Base-by-base conservation (phyloP, 495 filamentous ascomycete genomes). In the Aspergillus cavernicola region DNA sequence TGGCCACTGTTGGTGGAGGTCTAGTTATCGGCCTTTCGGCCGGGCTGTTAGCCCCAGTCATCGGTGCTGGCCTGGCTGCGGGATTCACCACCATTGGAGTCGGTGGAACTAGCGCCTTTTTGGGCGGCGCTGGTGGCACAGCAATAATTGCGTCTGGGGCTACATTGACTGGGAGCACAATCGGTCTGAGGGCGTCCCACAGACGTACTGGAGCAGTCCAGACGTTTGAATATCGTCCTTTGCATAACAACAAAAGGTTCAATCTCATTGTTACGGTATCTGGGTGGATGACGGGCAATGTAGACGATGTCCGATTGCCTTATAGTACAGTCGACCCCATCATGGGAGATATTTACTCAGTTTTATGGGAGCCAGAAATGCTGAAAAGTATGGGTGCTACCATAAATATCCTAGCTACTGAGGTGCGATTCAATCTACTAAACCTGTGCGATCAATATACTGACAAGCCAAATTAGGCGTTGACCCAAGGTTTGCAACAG, bases 301-400 rank as follows among this genome's bases (percentile, higher is more conserved):
- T 95, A 33, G 93, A 99, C 68, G 93, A 99, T 68, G 91, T 97
- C 33, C 87, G 93, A 51, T 66, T 99, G 54, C 93, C 93, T 12
- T 99, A 84, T 68, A 95, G 89, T 71, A 99, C 93, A 2, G 85
- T 99, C 3, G 92, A 97, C 67, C 91, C 93, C 0, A 82, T 97
- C 53, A 97, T 99, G 93, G 93, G 93, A 28, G 93, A 99, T 72
- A 81, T 99, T 18, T 99, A 97, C 70, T 97, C 95, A 0, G 85
- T 99, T 8, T 76, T 92, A 47, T 99, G 95, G 95, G 93, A 99
- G 68, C 95, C 93, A 4, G 93, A 99, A 59, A 95, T 99, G 92
- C 79, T 99, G 57, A 86, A 81, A 40, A 93, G 87, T 63, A 97
- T 96, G 88, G 93, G 93, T 77, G 86, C 90, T 49, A 99, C 93